Evolutionary conservation across 768 basidiomycete genomes (phyloP), one percentile per base, ranked within the genome.

Genomic region (Leccinellum rugosiceps): DNA sequence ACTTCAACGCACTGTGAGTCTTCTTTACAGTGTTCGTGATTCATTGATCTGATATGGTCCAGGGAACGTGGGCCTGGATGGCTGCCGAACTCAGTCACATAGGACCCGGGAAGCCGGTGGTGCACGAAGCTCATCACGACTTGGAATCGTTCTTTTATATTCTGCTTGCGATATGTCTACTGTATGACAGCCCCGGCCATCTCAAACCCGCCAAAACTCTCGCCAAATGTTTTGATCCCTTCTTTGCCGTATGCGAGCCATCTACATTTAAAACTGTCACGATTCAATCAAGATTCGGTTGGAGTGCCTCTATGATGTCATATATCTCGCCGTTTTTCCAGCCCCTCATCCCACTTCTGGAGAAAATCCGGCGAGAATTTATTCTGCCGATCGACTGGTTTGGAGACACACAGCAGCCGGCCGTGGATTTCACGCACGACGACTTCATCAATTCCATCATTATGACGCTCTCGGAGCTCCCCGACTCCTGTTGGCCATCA

Each of bases 121-220:
- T 28, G 2, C 61, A 63, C 44, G 1, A 11, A 21, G 30, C 3
- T 1, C 23, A 41, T 25, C 58, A 60, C 14, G 50, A 60, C 8
- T 47, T 65, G 1, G 52, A 65, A 13, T 62, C 52, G 3, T 51
- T 64, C 6, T 62, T 58, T 9, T 60, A 64, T 5, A 31, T 64
- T 3, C 5, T 64, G 6, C 32, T 63, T 6, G 43, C 25, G 0
- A 51, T 61, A 3, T 56, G 50, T 45, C 31, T 61, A 13, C 38
- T 63, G 11, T 61, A 41, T 6, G 21, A 58, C 30, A 25, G 15
- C 2, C 54, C 62, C 4, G 1, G 50, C 8, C 23, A 23, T 3
- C 19, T 31, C 23, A 57, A 59, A 17, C 30, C 54, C 6, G 26
- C 49, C 13, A 31, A 41, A 4, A 10, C n/a, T 11, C 49, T 61